Base-by-base conservation (phyloP, 108 stramenopile species). In the Nitzschia sp. region DNA sequence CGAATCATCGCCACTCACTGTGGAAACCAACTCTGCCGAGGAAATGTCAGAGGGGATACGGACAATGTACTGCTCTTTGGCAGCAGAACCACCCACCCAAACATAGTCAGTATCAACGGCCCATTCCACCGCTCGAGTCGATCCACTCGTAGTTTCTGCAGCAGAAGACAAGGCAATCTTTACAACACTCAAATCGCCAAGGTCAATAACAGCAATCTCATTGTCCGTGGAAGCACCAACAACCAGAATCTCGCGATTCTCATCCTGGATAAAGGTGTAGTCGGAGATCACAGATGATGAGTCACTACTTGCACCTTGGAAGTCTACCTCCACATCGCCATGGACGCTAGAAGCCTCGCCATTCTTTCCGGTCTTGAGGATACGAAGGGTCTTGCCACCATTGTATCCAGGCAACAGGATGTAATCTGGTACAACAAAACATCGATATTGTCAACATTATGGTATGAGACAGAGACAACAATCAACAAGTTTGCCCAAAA, bases 61-160 rank as follows among this genome's bases (percentile, higher is more conserved):
- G 43, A 76, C 39, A 1, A 76, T 63, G 38, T 76, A 76, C 34
- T 54, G n/a, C 57, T 76, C 69, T 15, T 63, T 41, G 5, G 20
- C 24, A 20, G 24, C 15, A n/a, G 26, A n/a, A 15, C 53, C 75
- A 41, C 19, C 39, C 6, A 65, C 56, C 75, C 75, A 76, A 0
- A 70, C 68, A 55, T 64, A 76, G 40, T 69, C 48, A 19, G 75
- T 76, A 12, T 63, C 75, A n/a, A 65, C 41, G 8, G 62, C 75
- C 75, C 75, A 76, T 25, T 69, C 75, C 6, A 76, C 43, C 1
- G 22, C 20, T 20, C 73, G 57, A 14, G 38, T 34, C 10, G 52
- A 24, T 14, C 67, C 67, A 0, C 26, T 54, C 0, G 66, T 21
- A 41, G 53, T 10, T 40, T 34, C 43, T 6, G 34, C 41, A 60